Evolutionary conservation across 2,329 filamentous ascomycete species (phyloP).

Genomic region (Fusarium chlamydosporum): DNA sequence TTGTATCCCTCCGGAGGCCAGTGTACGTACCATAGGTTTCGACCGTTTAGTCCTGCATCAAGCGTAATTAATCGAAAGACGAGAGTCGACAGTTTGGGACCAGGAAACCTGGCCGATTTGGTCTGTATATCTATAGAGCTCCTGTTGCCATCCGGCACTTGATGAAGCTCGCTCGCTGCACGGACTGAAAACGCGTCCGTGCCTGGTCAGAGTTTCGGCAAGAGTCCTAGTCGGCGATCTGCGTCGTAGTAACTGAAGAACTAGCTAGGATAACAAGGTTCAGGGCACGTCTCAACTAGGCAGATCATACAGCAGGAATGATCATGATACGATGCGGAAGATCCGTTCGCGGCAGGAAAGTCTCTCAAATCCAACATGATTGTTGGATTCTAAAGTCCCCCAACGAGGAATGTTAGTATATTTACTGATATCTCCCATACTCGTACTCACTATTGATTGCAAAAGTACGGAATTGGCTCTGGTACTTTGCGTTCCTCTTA

Average conservation of each 20-base stretch:
- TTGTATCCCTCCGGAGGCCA: background rate
- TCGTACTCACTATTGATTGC: background rate
- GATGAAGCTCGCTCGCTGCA: background rate
- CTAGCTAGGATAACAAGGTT: background rate
- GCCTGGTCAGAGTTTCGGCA: background rate
- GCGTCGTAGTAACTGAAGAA: background rate
- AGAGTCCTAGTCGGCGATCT: conserved; percentile 1
- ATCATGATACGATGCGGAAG: background rate
- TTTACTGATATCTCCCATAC: background rate
- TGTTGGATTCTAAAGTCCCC: background rate
- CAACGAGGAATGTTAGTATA: background rate
- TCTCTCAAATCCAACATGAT: background rate
- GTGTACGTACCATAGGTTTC: background rate
- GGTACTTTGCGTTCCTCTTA: background rate
- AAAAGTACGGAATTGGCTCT: background rate
- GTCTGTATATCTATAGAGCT: background rate
- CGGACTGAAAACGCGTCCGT: conserved; percentile 3
- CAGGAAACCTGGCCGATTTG: background rate
- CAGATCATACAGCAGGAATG: background rate
- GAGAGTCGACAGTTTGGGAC: background rate
- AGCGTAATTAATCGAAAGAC: background rate
- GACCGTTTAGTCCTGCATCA: background rate
- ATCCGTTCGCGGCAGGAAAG: background rate
- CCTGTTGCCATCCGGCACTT: background rate
- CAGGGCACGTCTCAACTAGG: background rate